A percentile compares a stretch with the other conserved stretches of the same genome.
These are phyloP conservation scores for Hanseniaspora occidentalis DNA, from an alignment of 805 yeast genomes.

Conservation along the genomic window DNA sequence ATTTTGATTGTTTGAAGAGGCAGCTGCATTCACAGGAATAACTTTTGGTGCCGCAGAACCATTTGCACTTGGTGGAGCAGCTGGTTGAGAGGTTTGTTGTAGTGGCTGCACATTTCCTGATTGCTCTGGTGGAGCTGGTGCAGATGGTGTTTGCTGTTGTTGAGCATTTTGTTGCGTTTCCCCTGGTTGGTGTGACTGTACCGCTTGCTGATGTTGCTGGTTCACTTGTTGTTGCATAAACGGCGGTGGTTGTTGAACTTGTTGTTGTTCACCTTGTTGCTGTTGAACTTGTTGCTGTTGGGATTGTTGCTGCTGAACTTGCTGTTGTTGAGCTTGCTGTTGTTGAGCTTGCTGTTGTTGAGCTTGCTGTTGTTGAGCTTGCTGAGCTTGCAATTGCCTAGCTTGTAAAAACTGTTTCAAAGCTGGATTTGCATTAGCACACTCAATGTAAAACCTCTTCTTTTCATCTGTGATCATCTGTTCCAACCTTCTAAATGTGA, in stretches of 20 bases:
- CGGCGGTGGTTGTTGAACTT: conserved; percentile 12
- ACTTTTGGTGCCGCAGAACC: conserved; percentile 27
- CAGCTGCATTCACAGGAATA: conserved; percentile 39
- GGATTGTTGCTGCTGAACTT: conserved; percentile 6
- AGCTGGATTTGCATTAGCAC: conserved; percentile 23
- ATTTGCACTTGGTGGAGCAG: conserved; percentile 7
- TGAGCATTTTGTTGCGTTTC: not conserved
- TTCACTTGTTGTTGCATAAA: conserved; percentile 5
- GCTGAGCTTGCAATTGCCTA: conserved; percentile 14
- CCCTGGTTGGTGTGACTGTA: not conserved
- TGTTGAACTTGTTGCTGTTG: conserved; percentile 9
- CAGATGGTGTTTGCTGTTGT: conserved; percentile 1
- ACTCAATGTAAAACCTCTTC: conserved; percentile 22
- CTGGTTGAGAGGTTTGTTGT: conserved; percentile 1
- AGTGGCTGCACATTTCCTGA: not conserved
- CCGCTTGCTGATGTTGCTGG: conserved; percentile 6
- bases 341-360: conserved; percentile 11
- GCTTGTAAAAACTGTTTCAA: conserved; percentile 20
- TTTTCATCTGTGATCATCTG: conserved; percentile 20
- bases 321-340: conserved; percentile 18
- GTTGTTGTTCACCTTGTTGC: conserved; percentile 9
- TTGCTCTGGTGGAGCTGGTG: not conserved
- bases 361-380: not conserved
- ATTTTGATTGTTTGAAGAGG: conserved; percentile 21
- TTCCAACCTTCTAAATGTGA: conserved; percentile 17